Evolutionary conservation across 2,329 filamentous ascomycete species (phyloP).

Genomic region (Talaromyces amestolkiae): DNA sequence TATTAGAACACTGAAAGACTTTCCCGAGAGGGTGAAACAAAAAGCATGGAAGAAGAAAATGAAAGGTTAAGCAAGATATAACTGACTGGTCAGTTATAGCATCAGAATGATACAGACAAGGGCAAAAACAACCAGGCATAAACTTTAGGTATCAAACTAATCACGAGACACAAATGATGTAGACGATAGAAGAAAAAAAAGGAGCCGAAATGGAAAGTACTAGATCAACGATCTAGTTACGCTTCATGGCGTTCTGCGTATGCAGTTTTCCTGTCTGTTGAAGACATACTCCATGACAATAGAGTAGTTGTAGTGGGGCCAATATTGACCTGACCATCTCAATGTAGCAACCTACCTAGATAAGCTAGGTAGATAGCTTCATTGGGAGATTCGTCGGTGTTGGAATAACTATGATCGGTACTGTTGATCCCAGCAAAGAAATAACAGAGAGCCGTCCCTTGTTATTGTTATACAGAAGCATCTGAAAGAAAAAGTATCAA

Average conservation of each 20-base stretch:
- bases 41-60: neutral
- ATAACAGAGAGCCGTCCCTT: constrained; percentile 11
- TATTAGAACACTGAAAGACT: neutral
- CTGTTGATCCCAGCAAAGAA: constrained; percentile 15
- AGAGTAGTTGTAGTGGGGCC: neutral
- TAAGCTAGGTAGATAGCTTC: neutral
- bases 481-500: neutral
- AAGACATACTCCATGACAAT: constrained; percentile 1
- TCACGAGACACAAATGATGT: neutral
- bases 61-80: neutral
- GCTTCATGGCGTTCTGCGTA: constrained; percentile 1
- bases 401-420: constrained; percentile 1
- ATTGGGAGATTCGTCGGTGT: constrained; percentile 1
- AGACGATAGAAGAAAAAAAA: neutral
- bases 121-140: neutral
- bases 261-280: constrained; percentile 7
- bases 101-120: neutral
- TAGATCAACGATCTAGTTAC: neutral
- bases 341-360: neutral
- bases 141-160: neutral
- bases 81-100: neutral
- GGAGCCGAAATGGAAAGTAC: constrained; percentile 3
- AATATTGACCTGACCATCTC: constrained; percentile 1
- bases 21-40: neutral
- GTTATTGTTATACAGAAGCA: constrained; percentile 14